phyloP scores from a whole-genome alignment of 768 basidiomycete genomes.

The Phallus indusiatus region DNA sequence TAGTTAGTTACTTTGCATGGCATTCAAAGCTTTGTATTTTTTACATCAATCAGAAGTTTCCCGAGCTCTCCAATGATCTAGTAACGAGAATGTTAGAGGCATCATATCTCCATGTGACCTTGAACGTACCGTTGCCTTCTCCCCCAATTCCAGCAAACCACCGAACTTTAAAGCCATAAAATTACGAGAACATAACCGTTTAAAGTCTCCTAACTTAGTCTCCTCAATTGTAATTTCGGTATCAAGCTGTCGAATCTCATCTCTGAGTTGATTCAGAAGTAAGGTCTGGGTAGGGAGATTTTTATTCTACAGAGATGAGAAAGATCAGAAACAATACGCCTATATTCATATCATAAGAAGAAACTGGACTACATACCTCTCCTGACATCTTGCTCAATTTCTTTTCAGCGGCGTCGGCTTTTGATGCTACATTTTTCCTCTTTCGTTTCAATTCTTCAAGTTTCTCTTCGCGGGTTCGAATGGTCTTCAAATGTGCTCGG shows the following conservation, averaged over 20 bases:
- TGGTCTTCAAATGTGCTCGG: slow-evolving; percentile 65
- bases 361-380: slow-evolving; percentile 28
- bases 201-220: slow-evolving; percentile 72
- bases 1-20: background rate
- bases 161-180: slow-evolving; percentile 85
- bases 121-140: slow-evolving; percentile 53
- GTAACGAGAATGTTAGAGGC: slow-evolving; percentile 14
- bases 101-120: background rate
- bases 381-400: slow-evolving; percentile 86
- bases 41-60: slow-evolving; percentile 34
- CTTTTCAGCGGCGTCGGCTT: slow-evolving; percentile 78
- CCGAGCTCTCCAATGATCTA: slow-evolving; percentile 43
- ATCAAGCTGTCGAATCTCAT: slow-evolving; percentile 72
- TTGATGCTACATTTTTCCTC: slow-evolving; percentile 51
- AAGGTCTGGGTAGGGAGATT: slow-evolving; percentile 68
- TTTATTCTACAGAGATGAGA: slow-evolving; percentile 44
- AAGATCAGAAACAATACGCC: background rate
- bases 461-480: slow-evolving; percentile 76
- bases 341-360: too few relatives aligned
- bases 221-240: slow-evolving; percentile 79
- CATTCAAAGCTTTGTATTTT: background rate
- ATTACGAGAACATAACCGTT: slow-evolving; percentile 55
- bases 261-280: slow-evolving; percentile 53
- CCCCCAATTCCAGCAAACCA: slow-evolving; percentile 72
- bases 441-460: slow-evolving; percentile 70